Evolutionary conservation across 768 basidiomycete species (phyloP).

Genomic region (Rhodosporidiobolus sp.): DNA sequence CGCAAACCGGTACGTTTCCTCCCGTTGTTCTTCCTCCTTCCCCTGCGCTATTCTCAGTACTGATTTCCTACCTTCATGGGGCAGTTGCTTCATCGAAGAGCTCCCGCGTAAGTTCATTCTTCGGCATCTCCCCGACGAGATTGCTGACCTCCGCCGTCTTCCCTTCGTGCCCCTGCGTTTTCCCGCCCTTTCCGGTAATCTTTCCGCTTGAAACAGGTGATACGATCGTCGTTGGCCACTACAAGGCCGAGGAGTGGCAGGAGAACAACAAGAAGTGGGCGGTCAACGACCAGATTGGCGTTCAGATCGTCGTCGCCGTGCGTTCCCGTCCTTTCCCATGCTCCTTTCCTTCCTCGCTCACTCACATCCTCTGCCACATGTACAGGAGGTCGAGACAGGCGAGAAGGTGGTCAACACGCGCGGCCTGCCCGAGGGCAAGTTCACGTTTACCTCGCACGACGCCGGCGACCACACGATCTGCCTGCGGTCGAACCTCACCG

Average conservation of each 20-base stretch:
- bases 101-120: too few relatives aligned
- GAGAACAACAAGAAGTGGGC: conserved; percentile 66
- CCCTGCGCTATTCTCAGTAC: too few relatives aligned
- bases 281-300: conserved; percentile 73
- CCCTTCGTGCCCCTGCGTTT: too few relatives aligned
- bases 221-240: conserved; percentile 64
- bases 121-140: too few relatives aligned
- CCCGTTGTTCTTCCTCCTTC: too few relatives aligned
- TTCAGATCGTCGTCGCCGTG: conserved; percentile 86
- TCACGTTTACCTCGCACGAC: conserved; percentile 97
- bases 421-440: conserved; percentile 85
- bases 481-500: conserved; percentile 82
- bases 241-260: conserved; percentile 87
- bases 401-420: conserved; percentile 80
- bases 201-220: too few relatives aligned
- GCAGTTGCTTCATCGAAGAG: conserved; percentile 96
- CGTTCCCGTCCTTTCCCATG: conserved; percentile 45
- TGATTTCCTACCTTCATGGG: too few relatives aligned
- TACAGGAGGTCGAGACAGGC: conserved; percentile 77
- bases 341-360: conserved; percentile 3
- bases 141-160: too few relatives aligned
- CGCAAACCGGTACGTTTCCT: too few relatives aligned
- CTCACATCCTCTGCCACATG: background rate
- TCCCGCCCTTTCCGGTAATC: too few relatives aligned
- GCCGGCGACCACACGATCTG: conserved; percentile 97